These are phyloP conservation scores for Pseudopithomyces maydicus DNA, from an alignment of 2,329 filamentous ascomycete species.

Conservation along the genomic window DNA sequence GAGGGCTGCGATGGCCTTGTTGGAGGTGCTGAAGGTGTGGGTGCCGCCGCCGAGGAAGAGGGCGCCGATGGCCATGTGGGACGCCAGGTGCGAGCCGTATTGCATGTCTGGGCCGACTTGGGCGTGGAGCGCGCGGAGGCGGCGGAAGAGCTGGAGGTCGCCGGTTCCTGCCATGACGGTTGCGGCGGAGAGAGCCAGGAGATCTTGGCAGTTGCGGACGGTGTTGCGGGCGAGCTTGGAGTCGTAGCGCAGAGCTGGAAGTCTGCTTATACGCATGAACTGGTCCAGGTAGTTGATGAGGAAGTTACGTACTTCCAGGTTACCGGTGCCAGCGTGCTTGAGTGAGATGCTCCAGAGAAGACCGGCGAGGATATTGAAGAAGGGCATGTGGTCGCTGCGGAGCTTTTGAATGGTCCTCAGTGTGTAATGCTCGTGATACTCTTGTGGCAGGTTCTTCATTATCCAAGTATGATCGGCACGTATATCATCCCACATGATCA, in stretches of 20 bases:
- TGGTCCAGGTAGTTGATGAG: slow-evolving; percentile 84
- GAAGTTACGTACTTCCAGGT: slow-evolving; percentile 75
- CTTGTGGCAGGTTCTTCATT: slow-evolving; percentile 69
- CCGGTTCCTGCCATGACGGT: slow-evolving; percentile 97
- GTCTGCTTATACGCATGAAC: slow-evolving; percentile 76
- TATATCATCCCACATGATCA: slow-evolving; percentile 92
- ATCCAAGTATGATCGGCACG: slow-evolving; percentile 77
- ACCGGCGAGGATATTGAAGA: slow-evolving; percentile 90
- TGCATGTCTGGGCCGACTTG: slow-evolving; percentile 81
- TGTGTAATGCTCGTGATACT: slow-evolving; percentile 67
- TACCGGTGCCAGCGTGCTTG: slow-evolving; percentile 56
- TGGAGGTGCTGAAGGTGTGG: slow-evolving; percentile 86
- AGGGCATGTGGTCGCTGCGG: slow-evolving; percentile 82
- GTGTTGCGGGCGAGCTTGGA: slow-evolving; percentile 81
- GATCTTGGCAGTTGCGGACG: slow-evolving; percentile 87
- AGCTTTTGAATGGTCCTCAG: slow-evolving; percentile 66
- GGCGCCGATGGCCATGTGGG: slow-evolving; percentile 87
- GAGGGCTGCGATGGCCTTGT: slow-evolving; percentile 83
- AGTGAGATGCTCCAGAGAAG: slow-evolving; percentile 72
- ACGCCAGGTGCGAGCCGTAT: slow-evolving; percentile 91
- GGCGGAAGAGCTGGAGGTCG: slow-evolving; percentile 81
- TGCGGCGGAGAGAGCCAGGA: slow-evolving; percentile 79
- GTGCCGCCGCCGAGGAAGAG: slow-evolving; percentile 93
- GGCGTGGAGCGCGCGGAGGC: slow-evolving; percentile 85
- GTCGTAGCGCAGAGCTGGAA: slow-evolving; percentile 73